A percentile compares a stretch with the other conserved stretches of the same genome.
Conservation (phyloP, 192 early-diverging fungal genomes). For the Chytriomyces sp. region DNA sequence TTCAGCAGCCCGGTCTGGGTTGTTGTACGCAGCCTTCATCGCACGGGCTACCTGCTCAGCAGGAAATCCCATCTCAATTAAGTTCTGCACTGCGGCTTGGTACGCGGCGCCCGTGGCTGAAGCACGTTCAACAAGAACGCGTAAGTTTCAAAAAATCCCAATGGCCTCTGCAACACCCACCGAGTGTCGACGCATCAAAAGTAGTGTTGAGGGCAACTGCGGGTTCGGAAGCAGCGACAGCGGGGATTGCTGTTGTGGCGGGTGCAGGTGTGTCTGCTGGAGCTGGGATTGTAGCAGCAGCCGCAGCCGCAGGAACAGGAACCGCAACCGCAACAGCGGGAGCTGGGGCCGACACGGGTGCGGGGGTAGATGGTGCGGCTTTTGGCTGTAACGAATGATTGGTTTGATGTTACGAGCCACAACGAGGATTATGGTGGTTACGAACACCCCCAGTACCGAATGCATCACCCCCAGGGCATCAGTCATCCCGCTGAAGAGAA, state of each 20-base stretch:
- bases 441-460: too few relatives aligned
- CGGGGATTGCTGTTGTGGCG: constrained; percentile 29
- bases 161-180: constrained; percentile 22
- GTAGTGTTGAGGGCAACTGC: constrained; percentile 40
- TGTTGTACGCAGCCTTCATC: constrained; percentile 96
- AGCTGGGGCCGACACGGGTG: constrained; percentile 46
- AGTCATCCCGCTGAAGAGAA: too few relatives aligned
- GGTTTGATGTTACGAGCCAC: too few relatives aligned
- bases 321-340: constrained; percentile 40
- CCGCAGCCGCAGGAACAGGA: constrained; percentile 40
- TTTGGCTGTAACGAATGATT: too few relatives aligned
- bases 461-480: too few relatives aligned
- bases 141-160: not conserved
- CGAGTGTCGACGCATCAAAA: constrained; percentile 52
- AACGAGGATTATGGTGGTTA: too few relatives aligned
- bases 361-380: constrained; percentile 41
- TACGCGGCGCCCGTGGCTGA: constrained; percentile 77
- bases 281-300: constrained; percentile 33
- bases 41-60: constrained; percentile 82
- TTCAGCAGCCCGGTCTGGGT: constrained; percentile 95
- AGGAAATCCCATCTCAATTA: constrained; percentile 96
- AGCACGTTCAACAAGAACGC: constrained; percentile 8
- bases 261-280: too few relatives aligned
- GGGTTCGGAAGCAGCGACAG: constrained; percentile 43
- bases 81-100: constrained; percentile 78